Evolutionary conservation across 164 flowering plant genomes (phyloP), one percentile per base, ranked within the genome.

Genomic region (Vitis rotundifolia): DNA sequence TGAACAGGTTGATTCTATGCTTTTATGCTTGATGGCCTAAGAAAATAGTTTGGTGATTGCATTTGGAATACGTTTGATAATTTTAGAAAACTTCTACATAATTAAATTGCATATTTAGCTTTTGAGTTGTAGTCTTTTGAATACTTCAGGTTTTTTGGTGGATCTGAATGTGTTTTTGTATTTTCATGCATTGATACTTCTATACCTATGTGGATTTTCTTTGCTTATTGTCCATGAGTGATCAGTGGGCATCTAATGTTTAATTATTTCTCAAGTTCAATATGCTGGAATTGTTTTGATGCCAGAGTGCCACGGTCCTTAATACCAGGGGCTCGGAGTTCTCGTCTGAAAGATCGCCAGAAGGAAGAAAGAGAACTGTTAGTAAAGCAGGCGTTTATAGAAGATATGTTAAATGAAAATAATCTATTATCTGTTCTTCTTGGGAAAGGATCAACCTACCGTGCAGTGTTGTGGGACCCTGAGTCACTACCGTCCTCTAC

Each of bases 251-350:
- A 50, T 14, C 66, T 31, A 48, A 50, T 68, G 48, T 37, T 48
- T 11, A 44, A 49, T 51, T 29, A 15, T 66, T 71, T 72, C 63
- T 73, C 61, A 72, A 71, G 64, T 76, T 79, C 71, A 63, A 60
- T 76, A 18, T 75, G 73, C 63, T 80, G 75, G 72, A 71, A 50
- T 61, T 80, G 58, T 83, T 77, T 63, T 78, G 69, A 70, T 85
- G 66, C 64, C 91, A 96, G 99, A 77, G 87, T 93, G 67, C 97
- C 99, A 65, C 84, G 87, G 78, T 83, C 91, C 65, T 78, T 93
- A 71, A 80, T 93, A n/a, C 92, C 92, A 15, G 99, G 97, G 49
- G 91, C 80, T 47, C 84, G 97, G 62, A 88, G 93, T 83, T 96
- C 98, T 65, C 97, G 99, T 28, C 76, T 85, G 62, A 87, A 86